phyloP scores from a whole-genome alignment of 805 yeast genomes.

The Metschnikowia bowlesiae region DNA sequence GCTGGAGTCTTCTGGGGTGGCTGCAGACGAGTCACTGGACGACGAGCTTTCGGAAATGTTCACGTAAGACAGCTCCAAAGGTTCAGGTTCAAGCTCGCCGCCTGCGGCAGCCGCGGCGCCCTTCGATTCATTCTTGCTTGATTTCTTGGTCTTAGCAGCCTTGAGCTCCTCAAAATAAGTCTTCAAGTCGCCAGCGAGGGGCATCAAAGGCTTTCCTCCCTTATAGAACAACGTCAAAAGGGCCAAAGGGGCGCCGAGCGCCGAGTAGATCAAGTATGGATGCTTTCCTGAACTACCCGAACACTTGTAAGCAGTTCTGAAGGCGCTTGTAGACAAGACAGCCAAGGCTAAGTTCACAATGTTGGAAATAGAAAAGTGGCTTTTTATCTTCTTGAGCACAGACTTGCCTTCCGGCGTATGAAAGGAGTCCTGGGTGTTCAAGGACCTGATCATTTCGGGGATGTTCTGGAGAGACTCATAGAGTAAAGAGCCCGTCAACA shows the following conservation, averaged over 20 bases:
- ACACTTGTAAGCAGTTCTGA: conserved; percentile 50
- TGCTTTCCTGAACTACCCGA: conserved; percentile 58
- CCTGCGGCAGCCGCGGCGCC: conserved; percentile 5
- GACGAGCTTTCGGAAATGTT: conserved; percentile 39
- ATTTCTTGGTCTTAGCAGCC: neutral
- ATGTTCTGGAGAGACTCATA: conserved; percentile 33
- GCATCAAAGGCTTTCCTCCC: conserved; percentile 6
- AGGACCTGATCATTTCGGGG: conserved; percentile 25
- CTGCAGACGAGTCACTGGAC: conserved; percentile 26
- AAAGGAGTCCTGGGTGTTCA: conserved; percentile 19
- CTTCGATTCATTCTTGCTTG: neutral
- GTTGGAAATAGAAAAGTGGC: conserved; percentile 19
- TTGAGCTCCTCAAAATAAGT: neutral
- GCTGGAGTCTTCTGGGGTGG: conserved; percentile 20
- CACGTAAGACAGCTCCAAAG: conserved; percentile 37
- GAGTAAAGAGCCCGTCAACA: conserved; percentile 51
- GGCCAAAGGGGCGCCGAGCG: conserved; percentile 49
- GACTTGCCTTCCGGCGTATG: conserved; percentile 12
- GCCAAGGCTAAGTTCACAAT: conserved; percentile 40
- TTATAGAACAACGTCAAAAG: conserved; percentile 10
- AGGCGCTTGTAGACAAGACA: conserved; percentile 41
- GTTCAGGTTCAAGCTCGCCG: conserved; percentile 18
- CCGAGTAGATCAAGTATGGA: conserved; percentile 67
- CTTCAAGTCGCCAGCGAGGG: neutral
- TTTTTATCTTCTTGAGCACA: conserved; percentile 19